phyloP scores from a whole-genome alignment of 805 yeast genomes.

The Candida silvicultrix region DNA sequence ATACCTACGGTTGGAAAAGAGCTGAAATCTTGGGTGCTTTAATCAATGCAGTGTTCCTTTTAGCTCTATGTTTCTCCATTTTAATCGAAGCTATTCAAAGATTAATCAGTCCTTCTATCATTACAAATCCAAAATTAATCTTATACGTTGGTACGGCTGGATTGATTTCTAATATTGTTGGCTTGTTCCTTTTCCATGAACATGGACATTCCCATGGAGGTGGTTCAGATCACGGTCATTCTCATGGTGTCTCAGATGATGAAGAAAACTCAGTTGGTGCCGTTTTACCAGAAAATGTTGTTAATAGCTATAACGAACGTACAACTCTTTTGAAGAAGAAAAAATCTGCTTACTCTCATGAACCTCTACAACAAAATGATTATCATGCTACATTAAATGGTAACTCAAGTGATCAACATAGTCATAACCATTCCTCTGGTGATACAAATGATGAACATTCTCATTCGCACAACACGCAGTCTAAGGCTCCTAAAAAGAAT shows the following conservation, averaged over 20 bases:
- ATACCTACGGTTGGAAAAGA: constrained; percentile 97
- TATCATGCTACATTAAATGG: constrained; percentile 10
- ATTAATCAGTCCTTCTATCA: constrained; percentile 70
- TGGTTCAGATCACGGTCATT: constrained; percentile 30
- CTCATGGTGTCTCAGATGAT: constrained; percentile 23
- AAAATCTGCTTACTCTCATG: constrained; percentile 8
- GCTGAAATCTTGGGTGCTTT: constrained; percentile 96
- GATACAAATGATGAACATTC: constrained; percentile 2
- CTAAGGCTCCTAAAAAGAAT: constrained; percentile 16
- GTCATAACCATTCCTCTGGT: constrained; percentile 6
- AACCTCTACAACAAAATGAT: constrained; percentile 11
- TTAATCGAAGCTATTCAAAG: constrained; percentile 91
- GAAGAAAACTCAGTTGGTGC: constrained; percentile 21
- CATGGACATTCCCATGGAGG: constrained; percentile 55
- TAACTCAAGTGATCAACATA: constrained; percentile 6
- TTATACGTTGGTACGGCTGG: constrained; percentile 82
- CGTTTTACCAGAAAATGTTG: constrained; percentile 42
- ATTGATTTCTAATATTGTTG: constrained; percentile 72
- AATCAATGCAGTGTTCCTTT: constrained; percentile 84
- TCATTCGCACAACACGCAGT: constrained; percentile 1
- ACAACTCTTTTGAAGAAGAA: constrained; percentile 8
- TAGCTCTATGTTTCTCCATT: constrained; percentile 90
- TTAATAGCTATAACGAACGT: constrained; percentile 26
- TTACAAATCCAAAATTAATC: constrained; percentile 78
- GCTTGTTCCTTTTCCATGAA: constrained; percentile 84